A percentile compares a stretch with the other conserved stretches of the same genome.
These are phyloP conservation scores for Ogataea degrootiae DNA, from an alignment of 805 yeast genomes.

Conservation along the genomic window DNA sequence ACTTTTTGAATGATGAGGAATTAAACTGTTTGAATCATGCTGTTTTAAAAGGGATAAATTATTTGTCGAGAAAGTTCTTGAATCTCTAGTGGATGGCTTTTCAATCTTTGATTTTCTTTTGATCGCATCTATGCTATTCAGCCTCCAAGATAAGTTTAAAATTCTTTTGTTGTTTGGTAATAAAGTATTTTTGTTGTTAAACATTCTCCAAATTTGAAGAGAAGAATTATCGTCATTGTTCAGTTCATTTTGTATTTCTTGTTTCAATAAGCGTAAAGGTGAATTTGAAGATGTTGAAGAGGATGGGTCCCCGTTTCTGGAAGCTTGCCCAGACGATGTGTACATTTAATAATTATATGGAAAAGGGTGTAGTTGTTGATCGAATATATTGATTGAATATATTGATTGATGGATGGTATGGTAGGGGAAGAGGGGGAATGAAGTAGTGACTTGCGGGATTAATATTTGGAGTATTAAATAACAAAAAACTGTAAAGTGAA, in stretches of 20 bases:
- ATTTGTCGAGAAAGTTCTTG: constrained; percentile 8
- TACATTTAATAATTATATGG: too few relatives aligned
- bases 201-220: constrained; percentile 33
- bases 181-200: constrained; percentile 29
- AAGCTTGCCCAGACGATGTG: neutral
- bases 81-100: neutral
- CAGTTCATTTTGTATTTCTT: constrained; percentile 28
- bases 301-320: neutral
- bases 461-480: too few relatives aligned
- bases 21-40: constrained; percentile 13
- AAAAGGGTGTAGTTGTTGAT: too few relatives aligned
- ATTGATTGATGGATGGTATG: too few relatives aligned
- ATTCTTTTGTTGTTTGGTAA: constrained; percentile 32
- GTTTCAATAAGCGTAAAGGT: constrained; percentile 19
- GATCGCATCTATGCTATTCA: constrained; percentile 27
- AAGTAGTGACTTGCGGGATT: too few relatives aligned
- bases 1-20: constrained; percentile 8
- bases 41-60: constrained; percentile 16
- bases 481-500: too few relatives aligned
- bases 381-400: too few relatives aligned
- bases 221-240: constrained; percentile 25
- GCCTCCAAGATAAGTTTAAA: constrained; percentile 33
- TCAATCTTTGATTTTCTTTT: constrained; percentile 9
- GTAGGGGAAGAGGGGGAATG: too few relatives aligned
- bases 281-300: constrained; percentile 1